Conservation (phyloP, 2,329 filamentous ascomycete genomes). For the Fusarium humuli region DNA sequence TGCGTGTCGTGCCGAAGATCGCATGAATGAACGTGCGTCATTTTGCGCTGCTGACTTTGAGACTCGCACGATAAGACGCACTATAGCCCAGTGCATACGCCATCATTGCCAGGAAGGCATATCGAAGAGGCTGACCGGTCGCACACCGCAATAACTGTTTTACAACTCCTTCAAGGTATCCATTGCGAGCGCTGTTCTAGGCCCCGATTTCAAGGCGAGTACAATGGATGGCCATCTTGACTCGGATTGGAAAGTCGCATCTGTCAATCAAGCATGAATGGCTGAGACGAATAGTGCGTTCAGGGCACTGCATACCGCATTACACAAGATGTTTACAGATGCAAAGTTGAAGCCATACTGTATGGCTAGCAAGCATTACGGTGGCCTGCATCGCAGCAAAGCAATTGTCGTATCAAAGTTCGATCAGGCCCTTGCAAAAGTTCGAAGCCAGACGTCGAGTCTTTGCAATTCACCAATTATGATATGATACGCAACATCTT, state of each 20-base stretch:
- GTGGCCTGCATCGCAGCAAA: conserved; percentile 11
- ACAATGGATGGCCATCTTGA: conserved; percentile 15
- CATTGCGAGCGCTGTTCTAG: conserved; percentile 5
- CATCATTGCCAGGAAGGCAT: conserved; percentile 31
- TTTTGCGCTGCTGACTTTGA: conserved; percentile 33
- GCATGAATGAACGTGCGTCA: conserved; percentile 20
- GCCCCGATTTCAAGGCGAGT: conserved; percentile 27
- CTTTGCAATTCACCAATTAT: conserved; percentile 14
- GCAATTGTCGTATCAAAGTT: conserved; percentile 31
- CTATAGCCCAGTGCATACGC: conserved; percentile 35
- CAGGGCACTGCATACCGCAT: conserved; percentile 9
- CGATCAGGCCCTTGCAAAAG: not conserved
- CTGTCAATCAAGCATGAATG: conserved; percentile 19
- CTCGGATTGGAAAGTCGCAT: conserved; percentile 6
- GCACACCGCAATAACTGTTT: conserved; percentile 1
- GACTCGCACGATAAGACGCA: conserved; percentile 39
- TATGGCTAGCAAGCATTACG: not conserved
- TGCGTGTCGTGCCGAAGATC: conserved; percentile 22
- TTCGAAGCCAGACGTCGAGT: conserved; percentile 5
- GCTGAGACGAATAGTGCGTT: conserved; percentile 14
- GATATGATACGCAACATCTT: conserved; percentile 16
- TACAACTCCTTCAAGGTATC: conserved; percentile 7
- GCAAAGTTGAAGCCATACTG: conserved; percentile 10
- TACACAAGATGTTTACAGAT: conserved; percentile 11
- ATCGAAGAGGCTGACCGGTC: conserved; percentile 37